Evolutionary conservation across 768 basidiomycete species (phyloP).

Genomic region (Tricholoma sp.): DNA sequence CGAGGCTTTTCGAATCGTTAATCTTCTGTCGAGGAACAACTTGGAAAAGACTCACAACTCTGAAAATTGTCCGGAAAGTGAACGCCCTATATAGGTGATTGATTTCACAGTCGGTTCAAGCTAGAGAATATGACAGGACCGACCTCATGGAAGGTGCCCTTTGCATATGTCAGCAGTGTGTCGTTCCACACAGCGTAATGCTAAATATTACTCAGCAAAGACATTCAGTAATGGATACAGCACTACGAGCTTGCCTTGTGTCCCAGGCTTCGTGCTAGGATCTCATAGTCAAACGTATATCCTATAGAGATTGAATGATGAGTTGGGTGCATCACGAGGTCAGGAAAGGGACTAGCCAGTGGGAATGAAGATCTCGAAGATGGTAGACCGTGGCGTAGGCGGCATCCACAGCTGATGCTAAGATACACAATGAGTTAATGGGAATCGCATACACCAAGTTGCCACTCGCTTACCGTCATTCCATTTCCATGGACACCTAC

Average conservation of each 20-base stretch:
- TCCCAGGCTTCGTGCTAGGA: constrained; percentile 38
- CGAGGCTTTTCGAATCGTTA: no score
- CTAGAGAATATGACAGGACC: not conserved
- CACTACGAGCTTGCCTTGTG: constrained; percentile 24
- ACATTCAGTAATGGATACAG: not conserved
- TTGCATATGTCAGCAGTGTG: constrained; percentile 36
- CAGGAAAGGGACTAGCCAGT: constrained; percentile 28
- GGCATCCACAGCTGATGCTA: constrained; percentile 68
- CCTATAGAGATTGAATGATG: constrained; percentile 16
- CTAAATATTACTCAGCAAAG: constrained; percentile 12
- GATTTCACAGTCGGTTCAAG: not conserved
- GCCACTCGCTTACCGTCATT: constrained; percentile 37
- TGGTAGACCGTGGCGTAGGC: constrained; percentile 51
- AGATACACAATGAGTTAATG: not conserved
- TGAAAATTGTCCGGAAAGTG: constrained; percentile 8
- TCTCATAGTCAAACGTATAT: constrained; percentile 37
- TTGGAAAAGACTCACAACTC: no score
- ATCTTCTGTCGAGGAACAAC: no score
- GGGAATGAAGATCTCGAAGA: constrained; percentile 68
- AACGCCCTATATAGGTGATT: constrained; percentile 4
- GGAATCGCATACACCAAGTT: not conserved
- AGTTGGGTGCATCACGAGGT: not conserved
- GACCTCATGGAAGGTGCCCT: constrained; percentile 26
- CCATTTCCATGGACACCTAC: constrained; percentile 73
- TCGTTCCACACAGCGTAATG: constrained; percentile 73